Percentiles rank a stretch among this genome's conserved stretches.
Evolutionary conservation across 495 filamentous ascomycete genomes (phyloP).

Genomic region (Neurospora tetraspora): DNA sequence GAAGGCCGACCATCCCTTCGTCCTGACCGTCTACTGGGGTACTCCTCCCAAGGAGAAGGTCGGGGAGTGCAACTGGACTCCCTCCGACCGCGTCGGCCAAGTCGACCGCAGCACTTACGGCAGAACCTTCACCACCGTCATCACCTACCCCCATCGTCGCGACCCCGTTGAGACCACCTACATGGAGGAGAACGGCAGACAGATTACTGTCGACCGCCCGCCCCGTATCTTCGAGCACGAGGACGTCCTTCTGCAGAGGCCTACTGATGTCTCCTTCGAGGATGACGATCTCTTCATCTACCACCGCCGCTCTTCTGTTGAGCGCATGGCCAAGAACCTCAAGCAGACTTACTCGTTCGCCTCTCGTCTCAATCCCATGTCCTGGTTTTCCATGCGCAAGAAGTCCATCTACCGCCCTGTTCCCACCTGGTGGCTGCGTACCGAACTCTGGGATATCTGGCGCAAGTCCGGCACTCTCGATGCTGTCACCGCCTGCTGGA

Average conservation of each 20-base stretch:
- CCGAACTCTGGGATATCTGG: conserved; percentile 56
- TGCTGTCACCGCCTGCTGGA: conserved; percentile 51
- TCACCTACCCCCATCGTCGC: conserved; percentile 17
- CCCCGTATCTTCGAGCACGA: conserved; percentile 17
- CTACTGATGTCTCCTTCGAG: conserved; percentile 12
- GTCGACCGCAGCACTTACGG: conserved; percentile 4
- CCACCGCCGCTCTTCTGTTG: conserved; percentile 7
- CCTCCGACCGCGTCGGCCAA: conserved; percentile 13
- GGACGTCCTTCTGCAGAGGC: conserved; percentile 9
- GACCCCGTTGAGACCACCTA: conserved; percentile 15
- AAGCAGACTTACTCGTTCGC: neutral
- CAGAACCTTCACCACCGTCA: conserved; percentile 9
- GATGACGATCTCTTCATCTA: conserved; percentile 16
- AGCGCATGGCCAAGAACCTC: conserved; percentile 4
- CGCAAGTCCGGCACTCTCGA: conserved; percentile 49
- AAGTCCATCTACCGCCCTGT: conserved; percentile 11
- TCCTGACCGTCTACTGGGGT: conserved; percentile 17
- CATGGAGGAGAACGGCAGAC: conserved; percentile 1
- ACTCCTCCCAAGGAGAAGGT: conserved; percentile 4
- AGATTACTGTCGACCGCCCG: neutral
- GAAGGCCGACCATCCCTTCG: neutral
- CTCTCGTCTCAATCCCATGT: conserved; percentile 2
- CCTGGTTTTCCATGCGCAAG: conserved; percentile 9
- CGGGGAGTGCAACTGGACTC: conserved; percentile 12
- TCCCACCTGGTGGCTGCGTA: conserved; percentile 48